Base-by-base conservation (phyloP, 441 rosid genomes). In the Theobroma grandiflorum region DNA sequence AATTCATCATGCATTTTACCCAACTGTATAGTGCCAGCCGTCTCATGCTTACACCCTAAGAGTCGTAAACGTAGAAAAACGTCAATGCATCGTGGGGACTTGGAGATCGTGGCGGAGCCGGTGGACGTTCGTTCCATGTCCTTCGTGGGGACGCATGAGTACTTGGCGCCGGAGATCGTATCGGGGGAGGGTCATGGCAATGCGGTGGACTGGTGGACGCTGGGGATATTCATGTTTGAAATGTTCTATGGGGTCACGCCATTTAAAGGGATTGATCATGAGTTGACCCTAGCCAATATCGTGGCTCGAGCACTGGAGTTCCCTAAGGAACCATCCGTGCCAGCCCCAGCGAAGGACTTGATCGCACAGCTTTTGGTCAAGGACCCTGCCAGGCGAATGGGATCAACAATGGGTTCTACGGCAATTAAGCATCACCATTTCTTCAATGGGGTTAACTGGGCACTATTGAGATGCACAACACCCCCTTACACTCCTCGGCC, bases 141-240 rank as follows among this genome's bases (percentile, higher is more conserved):
- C 2, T 91, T 94, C 15, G 98, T 94, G 0, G 98, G 96, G 2
- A 92, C 97, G 2, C 95, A 93, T 20, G 97, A 93, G 85, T 93
- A 90, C 89, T 88, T 93, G 81, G 98, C 98, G 6, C 98, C 98
- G 6, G 98, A 93, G 84, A 93, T 94, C 43, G 85, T 92, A 37
- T 92, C 91, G 82, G 96, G 95, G 4, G 96, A 94, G 84, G 98
- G 98, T 8, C 98, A 94, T 33, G 98, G 98, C 64, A 94, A 95
- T 40, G 96, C 95, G 7, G 96, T 94, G 61, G 98, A 92, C 72
- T 94, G 98, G 96, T 94, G 98, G 98, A 91, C 96, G 2, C 86
- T 92, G 2, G 98, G 98, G 78, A 87, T 94, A 40, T 94, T 94
- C 80, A 89, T 94, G 3, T 91, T 90, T 7, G 98, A 94, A 85